Base-by-base conservation (phyloP, 352 stramenopile species). In the Globisporangium echinulatum region DNA sequence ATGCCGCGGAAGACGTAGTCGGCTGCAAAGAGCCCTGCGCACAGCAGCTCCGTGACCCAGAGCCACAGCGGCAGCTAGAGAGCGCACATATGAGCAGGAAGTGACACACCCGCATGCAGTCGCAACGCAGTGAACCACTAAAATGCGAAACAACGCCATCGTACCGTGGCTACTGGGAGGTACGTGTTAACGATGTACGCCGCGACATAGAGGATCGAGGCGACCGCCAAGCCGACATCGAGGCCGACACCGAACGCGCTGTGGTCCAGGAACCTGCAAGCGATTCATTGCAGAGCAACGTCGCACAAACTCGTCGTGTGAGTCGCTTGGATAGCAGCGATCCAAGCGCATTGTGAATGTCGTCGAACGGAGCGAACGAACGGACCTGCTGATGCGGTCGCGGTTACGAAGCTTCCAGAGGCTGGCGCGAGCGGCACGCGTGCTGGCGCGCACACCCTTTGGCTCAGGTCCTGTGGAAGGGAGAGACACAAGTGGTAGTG, bases 141-240 rank as follows among this genome's bases (percentile, higher is more conserved):
- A 9, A 7, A 47, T 15, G 25, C 25, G 7, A 48, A 14, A 14
- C 17, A n/a, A 59, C 4, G 54, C 8, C 14, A 25, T n/a, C 65
- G 48, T 62, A 91, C 81, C 62, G 48, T 74, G 58, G 82, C 83
- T 39, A 56, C 64, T 0, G 81, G 82, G 15, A 87, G 82, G 62
- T 94, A 94, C 17, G 85, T 94, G 64, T 87, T 90, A 5, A 59
- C 51, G 56, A 94, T 80, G 70, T 94, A 94, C 50, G 76, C 70
- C 13, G 50, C 79, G 36, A 80, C 76, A 58, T 76, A 94, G 14
- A 84, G 62, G 37, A 91, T 11, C 17, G 85, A 82, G 10, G 82
- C 52, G 8, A 82, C 48, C 10, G 76, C 75, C 54, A 92, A 72
- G 40, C 87, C 61, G 5, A 75, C 59, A 55, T 94, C 85, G n/a